These are phyloP conservation scores for Globisporangium megalacanthum DNA, from an alignment of 352 stramenopile genomes.

Conservation along the genomic window DNA sequence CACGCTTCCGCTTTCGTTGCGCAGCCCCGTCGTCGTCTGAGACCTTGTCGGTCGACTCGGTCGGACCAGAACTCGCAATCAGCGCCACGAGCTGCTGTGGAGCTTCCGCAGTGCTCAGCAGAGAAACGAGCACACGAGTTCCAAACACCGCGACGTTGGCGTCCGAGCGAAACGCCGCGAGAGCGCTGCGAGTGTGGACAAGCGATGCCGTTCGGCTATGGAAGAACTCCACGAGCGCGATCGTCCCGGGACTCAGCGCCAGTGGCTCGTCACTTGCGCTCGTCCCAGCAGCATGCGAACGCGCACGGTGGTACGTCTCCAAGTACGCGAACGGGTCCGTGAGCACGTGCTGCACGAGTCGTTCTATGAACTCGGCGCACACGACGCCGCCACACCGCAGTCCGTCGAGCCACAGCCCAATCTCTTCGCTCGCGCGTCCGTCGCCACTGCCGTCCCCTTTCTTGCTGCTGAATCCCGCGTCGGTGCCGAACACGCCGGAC, in stretches of 20 bases:
- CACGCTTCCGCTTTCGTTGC: slow-evolving; percentile 19
- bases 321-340: slow-evolving; percentile 47
- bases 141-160: slow-evolving; percentile 27
- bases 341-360: slow-evolving; percentile 34
- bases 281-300: slow-evolving; percentile 3
- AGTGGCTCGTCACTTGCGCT: slow-evolving; percentile 5
- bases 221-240: slow-evolving; percentile 48
- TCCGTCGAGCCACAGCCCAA: slow-evolving; percentile 61
- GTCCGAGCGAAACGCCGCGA: slow-evolving; percentile 22
- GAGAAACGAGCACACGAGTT: slow-evolving; percentile 32
- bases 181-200: not conserved
- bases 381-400: slow-evolving; percentile 27
- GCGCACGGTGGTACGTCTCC: slow-evolving; percentile 19
- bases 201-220: slow-evolving; percentile 9
- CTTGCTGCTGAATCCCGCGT: slow-evolving; percentile 3
- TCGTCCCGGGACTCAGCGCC: slow-evolving; percentile 35
- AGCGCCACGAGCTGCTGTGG: slow-evolving; percentile 34
- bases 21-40: slow-evolving; percentile 1
- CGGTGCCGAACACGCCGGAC: slow-evolving; percentile 51
- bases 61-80: slow-evolving; percentile 18
- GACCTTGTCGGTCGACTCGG: not conserved
- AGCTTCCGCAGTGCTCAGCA: slow-evolving; percentile 25
- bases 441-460: not conserved
- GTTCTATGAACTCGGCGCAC: slow-evolving; percentile 44
- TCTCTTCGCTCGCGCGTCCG: slow-evolving; percentile 40